Conservation (phyloP, 2,329 filamentous ascomycete species). For the Pseudopyricularia cyperi region DNA sequence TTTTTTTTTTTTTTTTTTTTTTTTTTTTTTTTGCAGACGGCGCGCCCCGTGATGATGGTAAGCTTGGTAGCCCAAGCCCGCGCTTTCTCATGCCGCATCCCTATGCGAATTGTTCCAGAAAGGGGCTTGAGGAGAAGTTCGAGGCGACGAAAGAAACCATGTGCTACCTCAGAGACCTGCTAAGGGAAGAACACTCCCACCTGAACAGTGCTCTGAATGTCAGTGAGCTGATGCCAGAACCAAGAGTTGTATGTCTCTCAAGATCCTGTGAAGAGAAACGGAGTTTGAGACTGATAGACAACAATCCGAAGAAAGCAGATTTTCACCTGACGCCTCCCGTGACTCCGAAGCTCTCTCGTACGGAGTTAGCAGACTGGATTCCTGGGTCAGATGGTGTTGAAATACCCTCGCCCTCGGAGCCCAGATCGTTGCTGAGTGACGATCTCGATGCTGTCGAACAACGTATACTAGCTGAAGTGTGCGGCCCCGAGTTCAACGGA, state of each 20-base stretch:
- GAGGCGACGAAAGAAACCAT: background rate
- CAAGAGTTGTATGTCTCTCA: background rate
- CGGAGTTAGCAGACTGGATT: background rate
- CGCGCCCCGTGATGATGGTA: too few relatives aligned
- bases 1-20: too few relatives aligned
- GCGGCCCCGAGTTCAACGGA: background rate
- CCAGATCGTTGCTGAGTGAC: slow-evolving; percentile 6
- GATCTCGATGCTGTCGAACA: slow-evolving; percentile 1
- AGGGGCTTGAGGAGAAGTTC: background rate
- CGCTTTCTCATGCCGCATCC: too few relatives aligned
- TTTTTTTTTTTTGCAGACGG: too few relatives aligned
- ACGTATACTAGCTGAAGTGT: background rate
- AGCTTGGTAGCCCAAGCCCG: too few relatives aligned
- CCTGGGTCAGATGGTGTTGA: background rate
- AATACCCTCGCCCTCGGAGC: slow-evolving; percentile 7
- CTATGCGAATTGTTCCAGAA: too few relatives aligned
- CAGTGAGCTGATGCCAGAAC: background rate
- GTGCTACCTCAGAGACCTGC: background rate
- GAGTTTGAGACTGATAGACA: background rate
- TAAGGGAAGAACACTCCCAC: background rate
- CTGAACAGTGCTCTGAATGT: background rate
- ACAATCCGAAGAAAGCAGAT: background rate
- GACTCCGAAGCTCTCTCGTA: background rate
- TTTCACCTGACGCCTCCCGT: slow-evolving; percentile 1
- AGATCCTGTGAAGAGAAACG: background rate